These are phyloP conservation scores for Mycena epipterygia DNA, from an alignment of 768 basidiomycete genomes.

Conservation along the genomic window DNA sequence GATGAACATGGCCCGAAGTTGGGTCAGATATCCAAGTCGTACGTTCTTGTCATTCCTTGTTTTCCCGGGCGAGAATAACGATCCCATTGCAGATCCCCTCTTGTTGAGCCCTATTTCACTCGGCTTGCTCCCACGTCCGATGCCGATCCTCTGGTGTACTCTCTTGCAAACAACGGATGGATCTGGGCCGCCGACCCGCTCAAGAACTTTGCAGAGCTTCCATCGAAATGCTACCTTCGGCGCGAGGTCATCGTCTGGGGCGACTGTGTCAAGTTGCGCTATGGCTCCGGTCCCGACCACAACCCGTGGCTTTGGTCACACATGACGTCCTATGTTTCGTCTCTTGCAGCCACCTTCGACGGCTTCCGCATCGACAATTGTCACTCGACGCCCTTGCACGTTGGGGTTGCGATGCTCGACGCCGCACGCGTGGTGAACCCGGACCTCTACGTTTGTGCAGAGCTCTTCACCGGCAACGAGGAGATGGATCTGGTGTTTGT, in stretches of 20 bases:
- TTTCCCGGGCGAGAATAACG: conserved; percentile 18
- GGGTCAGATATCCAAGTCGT: conserved; percentile 84
- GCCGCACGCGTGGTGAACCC: conserved; percentile 90
- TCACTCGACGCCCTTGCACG: conserved; percentile 95
- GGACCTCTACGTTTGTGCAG: conserved; percentile 96
- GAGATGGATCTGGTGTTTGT: conserved; percentile 95
- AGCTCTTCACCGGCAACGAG: conserved; percentile 96
- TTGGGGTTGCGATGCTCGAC: conserved; percentile 97
- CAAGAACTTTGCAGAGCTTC: conserved; percentile 91
- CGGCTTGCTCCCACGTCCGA: conserved; percentile 66
- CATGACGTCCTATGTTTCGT: conserved; percentile 87
- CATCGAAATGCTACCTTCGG: conserved; percentile 94
- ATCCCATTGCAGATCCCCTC: conserved; percentile 68
- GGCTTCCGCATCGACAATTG: conserved; percentile 99
- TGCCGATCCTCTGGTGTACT: conserved; percentile 70
- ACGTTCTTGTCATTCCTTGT: conserved; percentile 46
- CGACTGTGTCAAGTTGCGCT: conserved; percentile 98
- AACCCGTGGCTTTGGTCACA: conserved; percentile 97
- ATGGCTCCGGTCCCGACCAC: conserved; percentile 81
- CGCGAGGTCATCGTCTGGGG: conserved; percentile 98
- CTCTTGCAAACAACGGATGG: conserved; percentile 98
- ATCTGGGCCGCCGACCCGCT: conserved; percentile 98
- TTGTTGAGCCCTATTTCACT: conserved; percentile 95
- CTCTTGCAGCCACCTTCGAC: conserved; percentile 87
- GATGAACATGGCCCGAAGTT: conserved; percentile 88